Conservation (phyloP, 768 basidiomycete species). For the Sporobolomyces pararoseus region DNA sequence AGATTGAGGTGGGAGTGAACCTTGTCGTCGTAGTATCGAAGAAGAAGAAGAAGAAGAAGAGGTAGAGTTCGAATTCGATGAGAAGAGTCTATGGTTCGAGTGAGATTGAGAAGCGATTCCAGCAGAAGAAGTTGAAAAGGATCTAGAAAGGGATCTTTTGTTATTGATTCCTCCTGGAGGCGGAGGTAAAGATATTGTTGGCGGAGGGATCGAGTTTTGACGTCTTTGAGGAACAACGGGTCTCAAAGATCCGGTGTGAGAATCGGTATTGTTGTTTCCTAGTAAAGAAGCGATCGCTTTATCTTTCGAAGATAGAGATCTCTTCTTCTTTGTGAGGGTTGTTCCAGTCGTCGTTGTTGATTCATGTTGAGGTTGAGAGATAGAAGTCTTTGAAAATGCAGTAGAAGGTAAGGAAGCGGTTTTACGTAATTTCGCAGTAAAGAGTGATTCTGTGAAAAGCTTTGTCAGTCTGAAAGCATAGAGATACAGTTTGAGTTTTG, state of each 20-base stretch:
- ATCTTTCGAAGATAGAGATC: conserved; percentile 23
- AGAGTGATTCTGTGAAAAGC: conserved; percentile 33
- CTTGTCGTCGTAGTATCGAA: no score
- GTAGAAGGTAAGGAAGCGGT: conserved; percentile 37
- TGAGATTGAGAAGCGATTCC: no score
- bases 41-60: conserved; percentile 13
- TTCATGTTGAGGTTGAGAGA: neutral
- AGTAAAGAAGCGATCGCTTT: conserved; percentile 30
- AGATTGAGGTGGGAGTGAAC: neutral
- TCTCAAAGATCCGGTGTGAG: no score
- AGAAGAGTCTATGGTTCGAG: no score
- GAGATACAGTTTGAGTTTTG: neutral
- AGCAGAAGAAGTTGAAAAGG: neutral
- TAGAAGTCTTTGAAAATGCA: conserved; percentile 11
- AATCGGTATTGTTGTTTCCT: neutral
- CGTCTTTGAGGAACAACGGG: neutral
- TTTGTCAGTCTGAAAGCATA: neutral
- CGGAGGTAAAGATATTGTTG: conserved; percentile 6
- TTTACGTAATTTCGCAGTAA: conserved; percentile 34
- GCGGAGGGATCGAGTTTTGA: neutral
- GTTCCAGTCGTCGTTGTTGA: neutral
- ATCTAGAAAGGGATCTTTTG: neutral
- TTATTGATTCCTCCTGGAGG: neutral
- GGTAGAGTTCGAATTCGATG: no score
- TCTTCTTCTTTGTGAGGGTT: neutral